Evolutionary conservation across 208 protist species (phyloP).

Genomic region (Herpetomonas muscarum): DNA sequence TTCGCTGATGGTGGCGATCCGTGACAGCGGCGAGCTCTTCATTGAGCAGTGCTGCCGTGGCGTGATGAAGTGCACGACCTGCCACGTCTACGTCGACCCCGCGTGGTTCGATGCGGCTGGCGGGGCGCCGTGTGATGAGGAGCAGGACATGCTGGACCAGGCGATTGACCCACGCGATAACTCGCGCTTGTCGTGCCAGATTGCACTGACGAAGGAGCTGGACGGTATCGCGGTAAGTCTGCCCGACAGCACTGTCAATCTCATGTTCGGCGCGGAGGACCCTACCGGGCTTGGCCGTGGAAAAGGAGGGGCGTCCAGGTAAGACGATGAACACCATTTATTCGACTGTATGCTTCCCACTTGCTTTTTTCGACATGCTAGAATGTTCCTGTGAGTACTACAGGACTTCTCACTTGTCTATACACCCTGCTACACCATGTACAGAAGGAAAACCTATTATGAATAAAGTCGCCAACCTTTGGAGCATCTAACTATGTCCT

Average conservation of each 20-base stretch:
- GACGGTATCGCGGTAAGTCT: slow-evolving; percentile 22
- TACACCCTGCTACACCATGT: no score
- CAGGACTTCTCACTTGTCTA: no score
- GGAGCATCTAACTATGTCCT: no score
- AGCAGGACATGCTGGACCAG: slow-evolving; percentile 55
- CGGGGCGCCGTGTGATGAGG: slow-evolving; percentile 52
- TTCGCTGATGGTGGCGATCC: slow-evolving; percentile 77
- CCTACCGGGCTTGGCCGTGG: not conserved
- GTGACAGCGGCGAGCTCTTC: slow-evolving; percentile 78
- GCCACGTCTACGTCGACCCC: slow-evolving; percentile 85
- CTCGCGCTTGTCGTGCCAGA: slow-evolving; percentile 44
- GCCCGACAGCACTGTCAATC: slow-evolving; percentile 12
- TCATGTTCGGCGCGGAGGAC: slow-evolving; percentile 1
- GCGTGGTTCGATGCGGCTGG: slow-evolving; percentile 62
- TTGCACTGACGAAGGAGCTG: slow-evolving; percentile 26
- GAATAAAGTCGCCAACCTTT: no score
- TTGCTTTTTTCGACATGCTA: no score
- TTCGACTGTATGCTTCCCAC: no score
- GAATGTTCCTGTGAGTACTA: no score
- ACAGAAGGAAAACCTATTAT: no score
- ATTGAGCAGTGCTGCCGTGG: slow-evolving; percentile 90
- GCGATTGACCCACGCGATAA: slow-evolving; percentile 16
- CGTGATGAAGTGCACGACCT: slow-evolving; percentile 89
- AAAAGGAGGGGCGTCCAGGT: no score
- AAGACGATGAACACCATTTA: no score